Evolutionary conservation across 2,329 filamentous ascomycete species (phyloP), one percentile per base, ranked within the genome.

Genomic region (Ophiostoma quercus): DNA sequence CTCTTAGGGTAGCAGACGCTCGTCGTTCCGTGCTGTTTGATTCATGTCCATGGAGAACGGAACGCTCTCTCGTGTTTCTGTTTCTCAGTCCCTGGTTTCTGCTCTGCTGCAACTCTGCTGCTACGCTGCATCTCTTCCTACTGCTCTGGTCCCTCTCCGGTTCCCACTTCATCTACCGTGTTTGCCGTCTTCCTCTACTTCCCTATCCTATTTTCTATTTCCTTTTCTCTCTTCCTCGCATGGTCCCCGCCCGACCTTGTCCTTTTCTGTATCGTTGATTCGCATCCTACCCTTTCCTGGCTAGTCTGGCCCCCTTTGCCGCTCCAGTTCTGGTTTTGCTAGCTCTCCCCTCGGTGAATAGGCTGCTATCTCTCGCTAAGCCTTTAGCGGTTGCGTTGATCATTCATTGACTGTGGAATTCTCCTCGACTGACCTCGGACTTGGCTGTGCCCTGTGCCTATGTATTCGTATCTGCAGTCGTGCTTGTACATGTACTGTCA

Each of bases 271-370:
- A 57, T 12, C 22, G 22, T 57, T 57, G 51, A 57, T 3, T 57
- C 51, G 51, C 51, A 57, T 57, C 51, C 22, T 57, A 29, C 25
- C 51, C 51, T n/a, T 25, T 57, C 51, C 11, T 12, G 51, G 51
- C 51, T 57, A 57, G 51, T 25, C 51, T 57, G 51, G 22, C 51
- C 51, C 51, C 51, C 51, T 57, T 57, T 57, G 51, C 22, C 51
- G 51, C 51, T 57, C 51, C n/a, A 11, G 2, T 57, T 25, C 22
- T 25, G 22, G 22, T 57, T 25, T 57, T 47, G 16, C 43, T 47
- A 5, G 16, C 7, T 47, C 12, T 16, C 51, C 51, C 51, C 51
- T 57, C 51, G 51, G 51, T 57, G 51, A 57, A 57, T 25, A 57
- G n/a, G 51, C 51, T 57, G 22, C 19, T 41, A 41, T 41, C 39